Evolutionary conservation across 2,329 filamentous ascomycete genomes (phyloP), one percentile per base, ranked within the genome.

Genomic region (Monosporascus sp.): DNA sequence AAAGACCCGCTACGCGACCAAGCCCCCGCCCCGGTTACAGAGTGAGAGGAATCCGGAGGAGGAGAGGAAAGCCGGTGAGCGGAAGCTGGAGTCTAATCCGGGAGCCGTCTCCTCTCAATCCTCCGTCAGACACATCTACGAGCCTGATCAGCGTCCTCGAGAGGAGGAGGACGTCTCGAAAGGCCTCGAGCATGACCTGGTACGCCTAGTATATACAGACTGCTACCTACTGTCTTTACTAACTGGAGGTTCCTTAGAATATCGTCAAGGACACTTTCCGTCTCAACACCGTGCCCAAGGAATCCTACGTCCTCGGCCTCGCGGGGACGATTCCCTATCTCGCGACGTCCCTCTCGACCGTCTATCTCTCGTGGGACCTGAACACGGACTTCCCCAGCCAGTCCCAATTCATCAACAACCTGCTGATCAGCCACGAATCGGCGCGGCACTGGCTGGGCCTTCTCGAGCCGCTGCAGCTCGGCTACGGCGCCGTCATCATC

Each of bases 401-500:
- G 7, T 89, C 88, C 34, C 75, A 78, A 27, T 75, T 87, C 49
- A 66, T 91, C 44, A 80, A 94, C 65, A 82, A 76, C 53, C 73
- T 84, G 51, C 66, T 92, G 54, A 71, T 95, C 60, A 82, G 78
- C 58, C 84, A 84, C 48, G 82, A 90, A 48, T 86, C 82, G 3
- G 91, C 91, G 2, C 82, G 85, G 55, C 73, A 88, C 24, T 75
- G 90, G 51, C 79, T 97, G 9, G 80, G 86, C 59, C 69, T 90
- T 17, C 77, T 96, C 31, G 91, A 96, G 73, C 91, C 91, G 14
- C 74, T 97, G 50, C 93, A 97, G 71, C 81, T 97, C 51, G 92
- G 90, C 54, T 96, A 95, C 63, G 92, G 93, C 51, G 93, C 92
- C 47, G 84, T 95, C 53, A 94, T 96, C 63, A 88, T 96, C 62